Evolutionary conservation across 78 protist species (phyloP), one percentile per base, ranked within the genome.

Genomic region (Dictyostelium firmibasis): DNA sequence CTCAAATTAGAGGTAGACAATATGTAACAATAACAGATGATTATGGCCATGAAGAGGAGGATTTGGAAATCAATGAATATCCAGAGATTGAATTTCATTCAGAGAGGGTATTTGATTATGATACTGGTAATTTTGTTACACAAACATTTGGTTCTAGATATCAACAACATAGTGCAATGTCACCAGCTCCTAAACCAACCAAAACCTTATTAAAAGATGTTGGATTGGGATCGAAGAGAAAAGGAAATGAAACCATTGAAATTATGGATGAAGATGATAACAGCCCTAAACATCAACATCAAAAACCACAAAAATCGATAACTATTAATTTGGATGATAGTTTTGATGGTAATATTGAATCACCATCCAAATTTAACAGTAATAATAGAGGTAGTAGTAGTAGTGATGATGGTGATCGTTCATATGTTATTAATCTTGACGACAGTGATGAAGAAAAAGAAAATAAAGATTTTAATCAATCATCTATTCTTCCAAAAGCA

Each of bases 11-110:
- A 53, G 36, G 50, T 13, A 14, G 70, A 35, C 23, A 75, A 27
- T 86, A 47, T 69, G 60, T 88, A 3, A 67, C 81, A 78, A 70
- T 67, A 8, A 27, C 50, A 20, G 93, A 77, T 57, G 92, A 77
- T 3, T 41, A 77, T 75, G 74, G 44, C 14, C 79, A 88, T 79
- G 85, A 88, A 29, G 93, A 88, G 47, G 86, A 60, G 11, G 93
- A 79, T 27, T 44, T 88, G 18, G 84, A 78, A 36, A 33, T 5
- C 18, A 75, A 78, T 43, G 84, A 78, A 3, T n/a, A 78, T 43
- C 35, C 84, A 41, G 33, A 41, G 9, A 20, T 41, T 44, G 62
- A 41, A 78, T 41, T 41, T 25, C 14, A 29, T 27, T 67, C 84
- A 35, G 43, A 57, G 16, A 57, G 9, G 20, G 20, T 3, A 57